Base-by-base conservation (phyloP, 257 asterid genomes). In the Fraxinus americana region DNA sequence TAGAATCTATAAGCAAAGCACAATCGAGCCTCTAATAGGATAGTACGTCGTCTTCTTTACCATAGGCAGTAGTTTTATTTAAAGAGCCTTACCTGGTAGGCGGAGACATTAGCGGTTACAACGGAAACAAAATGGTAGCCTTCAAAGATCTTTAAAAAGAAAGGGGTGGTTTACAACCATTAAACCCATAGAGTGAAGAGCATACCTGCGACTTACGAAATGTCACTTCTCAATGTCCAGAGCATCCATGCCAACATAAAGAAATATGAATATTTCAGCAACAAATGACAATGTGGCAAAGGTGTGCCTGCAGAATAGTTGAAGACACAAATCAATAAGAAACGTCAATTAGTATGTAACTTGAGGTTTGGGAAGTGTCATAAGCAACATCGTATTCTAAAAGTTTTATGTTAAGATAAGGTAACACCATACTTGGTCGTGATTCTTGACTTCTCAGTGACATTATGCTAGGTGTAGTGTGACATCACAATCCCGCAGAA, bases 401-500 rank as follows among this genome's bases (percentile, higher is more conserved):
- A 39, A 61, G 72, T 67, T 13, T 76, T 65, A 14, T 30, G 35
- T 10, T 72, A 71, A 4, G 69, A 63, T 27, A 21, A 67, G 19
- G 36, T 59, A 45, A 81, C 23, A 21, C 59, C 94, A 76, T 93
- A 96, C 99, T 91, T 96, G 79, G 99, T 93, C 70, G 98, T 93
- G 73, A 92, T 84, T 86, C 99, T 90, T 69, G 99, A 96, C 83
- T 94, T 93, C 89, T 93, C 97, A 0, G 99, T 96, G 76, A 96
- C 98, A 86, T 96, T 96, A 86, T 96, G 99, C 99, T 97, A 96
- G 72, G 99, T 93, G 80, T 96, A 96, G 71, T 96, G 99, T 3
- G 99, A 96, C 99, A 96, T 96, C 85, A 93, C 98, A 78, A 96
- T 93, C 78, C 99, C 98, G 68, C 94, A 92, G 91, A 96, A 96